phyloP scores from a whole-genome alignment of 208 protist species.

The Trypanosomatidae sp. region DNA sequence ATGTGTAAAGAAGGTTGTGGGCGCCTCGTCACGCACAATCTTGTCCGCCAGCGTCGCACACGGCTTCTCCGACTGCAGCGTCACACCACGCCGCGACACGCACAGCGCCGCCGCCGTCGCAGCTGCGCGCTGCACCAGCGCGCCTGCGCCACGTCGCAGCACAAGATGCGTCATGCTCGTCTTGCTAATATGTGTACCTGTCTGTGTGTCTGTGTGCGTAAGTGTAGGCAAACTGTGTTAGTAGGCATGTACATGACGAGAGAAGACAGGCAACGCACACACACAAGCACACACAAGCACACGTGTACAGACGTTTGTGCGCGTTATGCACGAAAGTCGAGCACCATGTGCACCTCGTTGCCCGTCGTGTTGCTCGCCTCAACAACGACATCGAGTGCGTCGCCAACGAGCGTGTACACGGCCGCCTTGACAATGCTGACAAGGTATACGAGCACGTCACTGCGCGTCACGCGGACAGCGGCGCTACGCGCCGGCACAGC shows the following conservation, averaged over 20 bases:
- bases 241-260: not conserved
- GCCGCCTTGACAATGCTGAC: constrained; percentile 40
- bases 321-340: too few relatives aligned
- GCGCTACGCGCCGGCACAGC: not conserved
- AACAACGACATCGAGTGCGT: constrained; percentile 12
- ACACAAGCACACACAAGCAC: constrained; percentile 1
- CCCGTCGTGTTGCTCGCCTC: constrained; percentile 31
- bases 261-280: not conserved
- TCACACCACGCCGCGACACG: constrained; percentile 3
- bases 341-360: constrained; percentile 46
- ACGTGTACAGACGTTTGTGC: too few relatives aligned
- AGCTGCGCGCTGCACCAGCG: too few relatives aligned
- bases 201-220: not conserved
- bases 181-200: not conserved
- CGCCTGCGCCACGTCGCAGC: not conserved
- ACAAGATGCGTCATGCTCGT: not conserved
- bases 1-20: constrained; percentile 63
- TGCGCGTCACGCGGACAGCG: constrained; percentile 12
- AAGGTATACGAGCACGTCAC: constrained; percentile 44
- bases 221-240: not conserved
- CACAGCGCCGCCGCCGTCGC: too few relatives aligned
- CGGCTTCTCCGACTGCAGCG: constrained; percentile 80
- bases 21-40: constrained; percentile 54
- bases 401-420: constrained; percentile 23
- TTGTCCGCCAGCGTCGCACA: constrained; percentile 70